Conservation (phyloP, 495 filamentous ascomycete genomes). For the Penicillium turbatum region DNA sequence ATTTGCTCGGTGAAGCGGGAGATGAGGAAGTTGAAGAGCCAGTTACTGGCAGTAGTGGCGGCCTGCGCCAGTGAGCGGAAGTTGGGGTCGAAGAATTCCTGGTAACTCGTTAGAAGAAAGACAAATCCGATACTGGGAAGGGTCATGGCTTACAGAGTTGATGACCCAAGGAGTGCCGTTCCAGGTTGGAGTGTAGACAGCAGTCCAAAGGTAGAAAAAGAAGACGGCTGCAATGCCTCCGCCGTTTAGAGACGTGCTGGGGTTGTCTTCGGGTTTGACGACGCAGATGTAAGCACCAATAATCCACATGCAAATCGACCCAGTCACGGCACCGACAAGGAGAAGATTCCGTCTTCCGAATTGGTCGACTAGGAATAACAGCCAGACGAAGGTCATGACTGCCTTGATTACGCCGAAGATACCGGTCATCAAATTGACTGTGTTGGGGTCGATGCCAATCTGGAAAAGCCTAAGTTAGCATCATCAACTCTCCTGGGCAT, state of each 20-base stretch:
- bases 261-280: conserved; percentile 46
- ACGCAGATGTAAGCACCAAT: conserved; percentile 65
- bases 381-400: conserved; percentile 55
- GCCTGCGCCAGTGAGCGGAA: conserved; percentile 65
- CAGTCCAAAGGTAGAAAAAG: conserved; percentile 77
- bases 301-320: conserved; percentile 67
- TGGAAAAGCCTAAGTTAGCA: background rate
- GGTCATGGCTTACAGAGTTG: conserved; percentile 39
- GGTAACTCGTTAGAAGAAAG: background rate
- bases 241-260: conserved; percentile 36
- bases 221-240: conserved; percentile 65
- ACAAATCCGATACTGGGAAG: background rate
- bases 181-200: conserved; percentile 70
- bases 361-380: conserved; percentile 66
- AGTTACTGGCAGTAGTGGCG: conserved; percentile 63
- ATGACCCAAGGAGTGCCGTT: conserved; percentile 66
- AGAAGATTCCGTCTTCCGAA: conserved; percentile 65
- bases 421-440: conserved; percentile 43
- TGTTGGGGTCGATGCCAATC: conserved; percentile 48
- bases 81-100: conserved; percentile 59
- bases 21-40: conserved; percentile 74
- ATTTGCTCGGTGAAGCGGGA: conserved; percentile 69
- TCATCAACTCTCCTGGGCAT: no score
- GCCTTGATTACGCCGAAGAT: conserved; percentile 53
- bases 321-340: conserved; percentile 63